Evolutionary conservation across 2,329 filamentous ascomycete species (phyloP).

Genomic region (Ophiosphaerella narmari): DNA sequence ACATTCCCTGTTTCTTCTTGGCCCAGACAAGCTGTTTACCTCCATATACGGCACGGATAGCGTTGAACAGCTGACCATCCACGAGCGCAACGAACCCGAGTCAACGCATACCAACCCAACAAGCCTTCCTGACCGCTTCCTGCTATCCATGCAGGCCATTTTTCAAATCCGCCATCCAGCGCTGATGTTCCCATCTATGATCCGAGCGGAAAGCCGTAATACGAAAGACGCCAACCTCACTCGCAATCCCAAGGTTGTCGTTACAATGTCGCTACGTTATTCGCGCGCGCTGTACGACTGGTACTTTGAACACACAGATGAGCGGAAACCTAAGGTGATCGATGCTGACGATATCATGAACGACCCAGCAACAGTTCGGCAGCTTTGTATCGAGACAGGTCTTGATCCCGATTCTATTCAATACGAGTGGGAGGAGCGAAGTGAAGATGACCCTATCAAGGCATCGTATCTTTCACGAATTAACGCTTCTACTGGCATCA

Average conservation of each 20-base stretch:
- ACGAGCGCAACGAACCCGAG: constrained; percentile 4
- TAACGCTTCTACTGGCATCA: constrained; percentile 9
- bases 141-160: constrained; percentile 16
- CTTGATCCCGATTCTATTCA: constrained; percentile 13
- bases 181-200: constrained; percentile 19
- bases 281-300: constrained; percentile 14
- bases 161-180: constrained; percentile 23
- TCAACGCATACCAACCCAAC: constrained; percentile 15
- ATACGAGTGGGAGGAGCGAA: constrained; percentile 17
- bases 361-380: constrained; percentile 6
- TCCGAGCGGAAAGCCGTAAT: constrained; percentile 9
- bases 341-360: constrained; percentile 25
- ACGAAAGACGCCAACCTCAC: not conserved
- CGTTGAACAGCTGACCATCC: not conserved
- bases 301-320: constrained; percentile 7
- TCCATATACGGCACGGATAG: constrained; percentile 4
- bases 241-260: not conserved
- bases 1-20: constrained; percentile 10
- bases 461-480: constrained; percentile 13
- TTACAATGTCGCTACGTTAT: constrained; percentile 1
- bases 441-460: constrained; percentile 2
- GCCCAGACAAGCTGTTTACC: constrained; percentile 13
- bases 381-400: constrained; percentile 11
- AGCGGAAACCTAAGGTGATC: constrained; percentile 6
- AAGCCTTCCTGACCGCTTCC: constrained; percentile 14